Evolutionary conservation across 1,139 yeast species (phyloP), one percentile per base, ranked within the genome.

Genomic region (Pichia sp.): DNA sequence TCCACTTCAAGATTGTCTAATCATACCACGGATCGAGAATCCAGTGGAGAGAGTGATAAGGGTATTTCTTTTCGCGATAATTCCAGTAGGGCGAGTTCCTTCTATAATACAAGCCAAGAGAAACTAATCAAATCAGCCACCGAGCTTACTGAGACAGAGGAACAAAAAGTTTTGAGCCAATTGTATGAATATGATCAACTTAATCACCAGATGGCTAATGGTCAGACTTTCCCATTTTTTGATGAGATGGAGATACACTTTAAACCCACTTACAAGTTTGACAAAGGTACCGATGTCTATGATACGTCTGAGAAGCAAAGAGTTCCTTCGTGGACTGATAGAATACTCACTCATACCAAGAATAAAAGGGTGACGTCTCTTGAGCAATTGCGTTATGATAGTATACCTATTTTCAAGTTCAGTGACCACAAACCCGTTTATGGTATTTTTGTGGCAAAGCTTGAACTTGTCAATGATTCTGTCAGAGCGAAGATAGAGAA

Each of bases 311-410:
- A 91, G 48, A 91, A 91, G 56, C 82, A 80, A 55, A 71, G 98
- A 47, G 81, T 83, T 19, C 98, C 98, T 2, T 87, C 97, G 0
- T 91, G 97, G 97, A 91, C 97, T 0, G 98, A 91, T 62, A 66
- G 99, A 35, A 75, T 81, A 35, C 49, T 81, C 35, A 67, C 68
- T 36, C 35, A 46, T 32, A 44, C 49, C 3, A 61, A 77, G 33
- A 72, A 75, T 17, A 72, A 72, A 38, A 66, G 74, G 6, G 63
- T 69, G 20, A 40, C 43, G 9, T 27, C 32, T 6, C 55, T 91
- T 42, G 72, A 69, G 39, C 96, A 84, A 50, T 51, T 72, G 16
- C 62, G 67, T 15, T 91, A 91, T 55, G 73, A 77, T 30, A 68
- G 79, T 42, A 78, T 72, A 4, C 74, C 71, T 12, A 67, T 68